Evolutionary conservation across 2,329 filamentous ascomycete genomes (phyloP).

Genomic region (Talaromyces sp.): DNA sequence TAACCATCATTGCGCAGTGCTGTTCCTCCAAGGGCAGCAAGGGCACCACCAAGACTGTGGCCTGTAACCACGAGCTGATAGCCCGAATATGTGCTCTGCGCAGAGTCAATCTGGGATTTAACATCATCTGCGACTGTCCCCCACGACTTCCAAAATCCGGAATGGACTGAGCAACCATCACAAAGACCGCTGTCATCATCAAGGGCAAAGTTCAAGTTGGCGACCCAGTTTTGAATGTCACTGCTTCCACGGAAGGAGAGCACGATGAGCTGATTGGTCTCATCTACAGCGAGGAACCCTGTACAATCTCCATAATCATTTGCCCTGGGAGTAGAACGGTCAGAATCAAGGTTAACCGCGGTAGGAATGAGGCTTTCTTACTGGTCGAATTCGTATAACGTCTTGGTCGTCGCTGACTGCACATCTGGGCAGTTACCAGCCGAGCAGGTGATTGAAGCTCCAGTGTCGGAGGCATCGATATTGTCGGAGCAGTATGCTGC

Average conservation of each 20-base stretch:
- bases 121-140: conserved; percentile 39
- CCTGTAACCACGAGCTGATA: conserved; percentile 53
- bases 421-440: conserved; percentile 53
- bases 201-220: conserved; percentile 34
- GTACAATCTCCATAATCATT: conserved; percentile 45
- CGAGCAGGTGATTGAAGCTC: conserved; percentile 48
- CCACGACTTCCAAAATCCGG: conserved; percentile 56
- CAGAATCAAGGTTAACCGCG: too few relatives aligned
- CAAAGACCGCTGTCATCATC: conserved; percentile 45
- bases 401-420: conserved; percentile 49
- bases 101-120: conserved; percentile 40
- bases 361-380: conserved; percentile 38
- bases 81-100: conserved; percentile 33
- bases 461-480: conserved; percentile 39
- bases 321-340: conserved; percentile 13
- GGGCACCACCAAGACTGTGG: conserved; percentile 55
- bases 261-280: conserved; percentile 44
- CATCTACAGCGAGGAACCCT: conserved; percentile 52
- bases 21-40: conserved; percentile 53
- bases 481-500: conserved; percentile 57
- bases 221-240: conserved; percentile 35
- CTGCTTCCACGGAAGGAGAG: conserved; percentile 41
- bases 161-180: conserved; percentile 45
- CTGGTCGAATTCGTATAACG: conserved; percentile 54
- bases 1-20: conserved; percentile 48